Evolutionary conservation across 2,329 filamentous ascomycete genomes (phyloP), one percentile per base, ranked within the genome.

Genomic region (Cercospora canescens): DNA sequence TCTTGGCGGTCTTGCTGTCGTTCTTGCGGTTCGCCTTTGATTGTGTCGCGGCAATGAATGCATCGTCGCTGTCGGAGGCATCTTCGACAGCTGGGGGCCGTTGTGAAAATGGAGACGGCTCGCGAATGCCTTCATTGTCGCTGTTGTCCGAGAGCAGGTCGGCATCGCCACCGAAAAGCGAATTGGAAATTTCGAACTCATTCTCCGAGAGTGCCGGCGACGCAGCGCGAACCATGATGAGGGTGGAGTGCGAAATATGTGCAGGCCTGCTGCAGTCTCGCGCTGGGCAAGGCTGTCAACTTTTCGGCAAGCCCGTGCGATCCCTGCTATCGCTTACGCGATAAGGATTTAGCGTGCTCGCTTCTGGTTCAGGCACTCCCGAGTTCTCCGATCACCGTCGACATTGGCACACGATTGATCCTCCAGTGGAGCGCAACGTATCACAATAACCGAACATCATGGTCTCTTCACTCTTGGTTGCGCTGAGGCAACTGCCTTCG

Each of bases 21-120:
- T 88, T 83, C 76, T 97, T 98, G 68, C 94, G 85, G 76, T 97
- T 97, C 4, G 91, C 92, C 16, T 93, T 92, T 3, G 92, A 90
- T 77, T 97, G 93, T 73, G 91, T 88, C 39, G 92, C 87, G 9
- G 94, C 93, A 79, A 99, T 99, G 75, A 97, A 98, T 0, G 91
- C 91, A 76, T 91, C 94, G 76, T 99, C 85, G 12, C 80, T 81
- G 1, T 82, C 85, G 41, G 83, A 83, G n/a, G 80, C 79, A 45
- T 81, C 70, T 66, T 67, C 63, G 73, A 59, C 60, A 28, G 41
- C 64, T 28, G 54, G 60, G 18, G 61, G 61, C 52, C 57, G 52
- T 66, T 63, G n/a, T 59, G 37, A 34, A n/a, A 34, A 41, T 14
- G 60, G 60, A 21, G 48, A 55, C 14, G 34, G 24, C 28, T 50